Base-by-base conservation (phyloP, 495 filamentous ascomycete genomes). In the Zalerion maritima region DNA sequence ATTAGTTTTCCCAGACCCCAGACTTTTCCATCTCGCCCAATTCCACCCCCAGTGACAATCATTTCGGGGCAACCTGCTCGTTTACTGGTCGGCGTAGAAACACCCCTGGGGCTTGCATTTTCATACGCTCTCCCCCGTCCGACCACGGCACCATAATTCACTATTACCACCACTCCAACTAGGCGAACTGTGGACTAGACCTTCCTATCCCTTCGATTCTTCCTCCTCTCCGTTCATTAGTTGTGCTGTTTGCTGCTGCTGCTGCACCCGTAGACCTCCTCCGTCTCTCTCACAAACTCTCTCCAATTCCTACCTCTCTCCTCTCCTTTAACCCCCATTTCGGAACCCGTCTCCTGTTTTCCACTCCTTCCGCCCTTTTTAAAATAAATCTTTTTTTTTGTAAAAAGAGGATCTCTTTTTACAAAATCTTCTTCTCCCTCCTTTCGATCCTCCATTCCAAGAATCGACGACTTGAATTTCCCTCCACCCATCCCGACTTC, bases 51-150 rank as follows among this genome's bases (percentile, higher is more conserved):
- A n/a, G n/a, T n/a, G 43, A 43, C 26, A 35, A 41, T 50, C 49
- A 52, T 52, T 52, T 52, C 49, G 43, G 17, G 43, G 41, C 36
- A 38, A 24, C 38, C 42, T 44, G 48, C 48, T 42, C 43, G 49
- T 47, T 52, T 45, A 52, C 46, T 50, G 48, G 41, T 30, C 33
- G 24, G 28, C 42, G n/a, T n/a, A 24, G 35, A 29, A 15, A 38
- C 43, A 41, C 49, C 48, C 49, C 46, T 52, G 49, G 43, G 47
- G 43, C 46, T 47, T 32, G 38, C 46, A 43, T 45, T 48, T n/a
- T n/a, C n/a, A n/a, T 12, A 15, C 26, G 21, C 26, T 6, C 26
- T 17, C 26, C 26, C 13, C 21, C 42, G 37, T 41, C 37, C 46
- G 24, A 42, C 39, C 34, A 35, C 42, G 14, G 21, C 26, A 23